Evolutionary conservation across 768 basidiomycete species (phyloP), one percentile per base, ranked within the genome.

Genomic region (Cystofilobasidium capitatum): DNA sequence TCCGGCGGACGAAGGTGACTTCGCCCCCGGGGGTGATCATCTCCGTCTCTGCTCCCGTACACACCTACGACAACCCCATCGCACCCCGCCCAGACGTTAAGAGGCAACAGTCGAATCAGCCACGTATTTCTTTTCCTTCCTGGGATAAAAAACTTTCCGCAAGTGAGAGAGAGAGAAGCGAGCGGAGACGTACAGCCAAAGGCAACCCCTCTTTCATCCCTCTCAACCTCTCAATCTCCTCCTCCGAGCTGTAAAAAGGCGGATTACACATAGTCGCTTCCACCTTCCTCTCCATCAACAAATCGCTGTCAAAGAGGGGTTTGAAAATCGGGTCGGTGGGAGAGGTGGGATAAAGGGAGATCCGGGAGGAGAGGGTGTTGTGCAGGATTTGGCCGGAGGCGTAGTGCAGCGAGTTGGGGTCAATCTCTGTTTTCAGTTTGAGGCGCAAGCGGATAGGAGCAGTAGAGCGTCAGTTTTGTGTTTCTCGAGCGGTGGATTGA

Each of bases 221-320:
- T 0, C 84, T 83, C 1, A 84, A 85, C 2, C 76, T 73, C 0
- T 73, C 70, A 10, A 91, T 81, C 66, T 98, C 94, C 36, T 85
- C 83, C 0, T 75, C 73, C 65, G 85, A 88, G n/a, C 80, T 75
- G 74, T 96, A 98, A 77, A 99, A 99, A 0, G 94, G 94, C 0
- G 94, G 94, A 75, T 98, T 99, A 78, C 93, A 97, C 85, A 98
- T 90, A 0, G 86, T 84, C 71, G 94, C 91, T 66, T 87, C 83
- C 72, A 85, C 84, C 4, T 83, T 24, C 14, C 6, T 12, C 31
- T 7, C 37, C 36, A 7, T 39, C 24, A 12, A 10, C 24, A 22
- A 22, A 22, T 44, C 12, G 42, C 12, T 22, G 42, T n/a, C 55
- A 12, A 73, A 39, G 1, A 82, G 72, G 4, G 80, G 80, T 10